Percentiles rank a stretch among this genome's conserved stretches.
Conservation (phyloP, 2,329 filamentous ascomycete species). For the Nothophaeocryptopus gaeumannii region DNA sequence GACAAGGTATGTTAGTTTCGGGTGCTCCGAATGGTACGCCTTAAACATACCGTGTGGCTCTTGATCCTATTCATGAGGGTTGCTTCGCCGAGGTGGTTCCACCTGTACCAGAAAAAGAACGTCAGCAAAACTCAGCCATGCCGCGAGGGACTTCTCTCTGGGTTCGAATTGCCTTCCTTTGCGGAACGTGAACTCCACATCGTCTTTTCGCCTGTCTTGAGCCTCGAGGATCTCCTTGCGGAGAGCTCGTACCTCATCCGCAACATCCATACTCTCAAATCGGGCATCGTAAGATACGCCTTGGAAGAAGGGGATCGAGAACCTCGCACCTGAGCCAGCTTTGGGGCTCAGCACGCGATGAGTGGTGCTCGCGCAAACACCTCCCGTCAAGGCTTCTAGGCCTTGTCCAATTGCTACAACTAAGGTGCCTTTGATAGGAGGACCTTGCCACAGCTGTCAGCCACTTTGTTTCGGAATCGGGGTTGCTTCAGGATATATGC, state of each 20-base stretch:
- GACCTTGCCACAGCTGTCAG: constrained; percentile 29
- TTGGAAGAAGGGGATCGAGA: constrained; percentile 84
- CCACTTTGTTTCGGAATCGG: neutral
- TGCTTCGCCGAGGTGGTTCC: constrained; percentile 71
- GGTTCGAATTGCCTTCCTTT: constrained; percentile 47
- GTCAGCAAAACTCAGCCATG: constrained; percentile 78
- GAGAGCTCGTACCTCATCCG: constrained; percentile 61
- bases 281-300: constrained; percentile 75
- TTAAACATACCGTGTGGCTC: constrained; percentile 55
- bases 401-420: constrained; percentile 88
- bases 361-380: constrained; percentile 77
- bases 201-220: constrained; percentile 59
- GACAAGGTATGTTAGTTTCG: too few relatives aligned
- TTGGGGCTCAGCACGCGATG: constrained; percentile 76
- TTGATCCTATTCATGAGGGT: constrained; percentile 81
- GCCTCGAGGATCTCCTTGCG: constrained; percentile 56
- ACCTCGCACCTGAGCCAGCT: constrained; percentile 68
- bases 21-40: too few relatives aligned
- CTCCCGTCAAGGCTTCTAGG: constrained; percentile 78
- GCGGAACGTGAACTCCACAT: constrained; percentile 84
- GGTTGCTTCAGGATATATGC: neutral
- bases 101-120: constrained; percentile 41
- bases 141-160: constrained; percentile 43
- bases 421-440: constrained; percentile 70
- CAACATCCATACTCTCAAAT: constrained; percentile 73